Percentiles rank a stretch among this genome's conserved stretches.
Conservation (phyloP, 805 yeast species). For the Saccharomycopsis sp. region DNA sequence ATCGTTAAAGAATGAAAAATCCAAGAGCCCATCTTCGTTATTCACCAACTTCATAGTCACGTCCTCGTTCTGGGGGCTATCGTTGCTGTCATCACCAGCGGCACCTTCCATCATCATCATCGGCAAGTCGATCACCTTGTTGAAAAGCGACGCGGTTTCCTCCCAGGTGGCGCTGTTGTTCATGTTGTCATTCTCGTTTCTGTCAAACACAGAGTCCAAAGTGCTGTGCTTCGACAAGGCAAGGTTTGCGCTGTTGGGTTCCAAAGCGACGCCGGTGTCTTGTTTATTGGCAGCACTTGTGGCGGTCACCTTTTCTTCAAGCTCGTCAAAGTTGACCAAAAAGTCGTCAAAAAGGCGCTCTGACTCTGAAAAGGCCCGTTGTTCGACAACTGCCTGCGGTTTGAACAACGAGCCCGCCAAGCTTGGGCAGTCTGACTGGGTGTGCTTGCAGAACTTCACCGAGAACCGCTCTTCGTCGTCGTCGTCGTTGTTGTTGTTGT, state of each 20-base stretch:
- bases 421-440: background rate
- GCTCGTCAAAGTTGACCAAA: background rate
- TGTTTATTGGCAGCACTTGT: background rate
- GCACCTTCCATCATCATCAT: background rate
- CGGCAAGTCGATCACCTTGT: conserved; percentile 4
- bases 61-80: background rate
- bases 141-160: background rate
- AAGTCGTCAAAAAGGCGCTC: background rate
- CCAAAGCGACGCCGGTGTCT: background rate
- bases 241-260: background rate
- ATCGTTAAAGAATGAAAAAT: conserved; percentile 14
- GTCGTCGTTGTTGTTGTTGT: too few species aligned
- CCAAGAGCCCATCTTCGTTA: conserved; percentile 3
- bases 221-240: conserved; percentile 2
- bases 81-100: too few species aligned
- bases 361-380: background rate
- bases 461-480: too few species aligned
- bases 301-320: background rate
- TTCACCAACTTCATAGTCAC: background rate
- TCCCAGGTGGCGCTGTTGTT: background rate
- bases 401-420: background rate
- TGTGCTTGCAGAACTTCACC: background rate
- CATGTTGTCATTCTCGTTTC: background rate
- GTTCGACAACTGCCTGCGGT: background rate
- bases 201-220: background rate